These are phyloP conservation scores for Aspergillus sclerotioniger DNA, from an alignment of 495 filamentous ascomycete species.

Conservation along the genomic window DNA sequence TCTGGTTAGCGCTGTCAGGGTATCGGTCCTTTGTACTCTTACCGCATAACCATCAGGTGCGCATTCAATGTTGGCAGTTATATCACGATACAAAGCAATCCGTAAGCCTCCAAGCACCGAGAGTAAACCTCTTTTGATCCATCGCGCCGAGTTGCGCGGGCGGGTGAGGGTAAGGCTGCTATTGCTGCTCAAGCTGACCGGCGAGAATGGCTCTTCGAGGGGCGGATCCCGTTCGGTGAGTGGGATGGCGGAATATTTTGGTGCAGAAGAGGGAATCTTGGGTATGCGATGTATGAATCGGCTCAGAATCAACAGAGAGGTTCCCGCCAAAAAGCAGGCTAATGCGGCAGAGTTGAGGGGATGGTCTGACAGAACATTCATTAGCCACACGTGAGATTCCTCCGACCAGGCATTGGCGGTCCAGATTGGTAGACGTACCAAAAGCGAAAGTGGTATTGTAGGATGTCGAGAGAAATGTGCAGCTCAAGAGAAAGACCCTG, in stretches of 20 bases:
- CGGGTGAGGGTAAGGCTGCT: constrained; percentile 3
- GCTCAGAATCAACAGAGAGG: constrained; percentile 32
- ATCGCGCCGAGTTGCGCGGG: constrained; percentile 17
- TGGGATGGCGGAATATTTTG: constrained; percentile 24
- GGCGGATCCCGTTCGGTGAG: constrained; percentile 20
- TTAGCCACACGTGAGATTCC: constrained; percentile 13
- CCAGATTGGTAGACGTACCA: constrained; percentile 26
- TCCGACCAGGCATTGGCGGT: neutral
- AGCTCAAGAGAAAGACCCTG: constrained; percentile 38
- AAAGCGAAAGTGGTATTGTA: constrained; percentile 43
- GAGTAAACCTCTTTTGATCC: constrained; percentile 28
- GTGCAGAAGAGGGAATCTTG: constrained; percentile 10
- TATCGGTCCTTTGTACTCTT: constrained; percentile 17
- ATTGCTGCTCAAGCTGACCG: constrained; percentile 13
- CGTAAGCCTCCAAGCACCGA: constrained; percentile 35
- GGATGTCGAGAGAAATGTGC: constrained; percentile 34
- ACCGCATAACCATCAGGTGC: constrained; percentile 39
- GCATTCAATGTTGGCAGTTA: constrained; percentile 41
- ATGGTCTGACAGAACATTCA: constrained; percentile 29
- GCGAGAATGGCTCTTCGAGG: constrained; percentile 15
- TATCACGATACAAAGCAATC: constrained; percentile 37
- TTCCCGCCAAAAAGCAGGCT: constrained; percentile 35
- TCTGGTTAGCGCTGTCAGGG: constrained; percentile 10
- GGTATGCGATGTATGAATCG: constrained; percentile 24
- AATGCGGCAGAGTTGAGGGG: constrained; percentile 40